Base-by-base conservation (phyloP, 83 land plant species). In the Isoetes engelmannii region DNA sequence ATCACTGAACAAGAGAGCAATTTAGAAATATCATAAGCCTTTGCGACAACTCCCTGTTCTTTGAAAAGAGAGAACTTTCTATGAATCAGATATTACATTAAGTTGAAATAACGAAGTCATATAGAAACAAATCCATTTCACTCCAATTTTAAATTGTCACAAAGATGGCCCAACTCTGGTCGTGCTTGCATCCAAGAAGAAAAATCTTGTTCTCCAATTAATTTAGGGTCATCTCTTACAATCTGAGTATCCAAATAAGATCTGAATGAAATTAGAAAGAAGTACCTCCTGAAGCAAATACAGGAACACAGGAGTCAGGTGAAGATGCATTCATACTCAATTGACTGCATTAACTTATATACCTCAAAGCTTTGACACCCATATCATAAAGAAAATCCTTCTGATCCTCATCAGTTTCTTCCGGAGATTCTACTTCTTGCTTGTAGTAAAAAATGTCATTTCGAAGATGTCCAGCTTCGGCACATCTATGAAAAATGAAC, bases 321-420 rank as follows among this genome's bases (percentile, higher is more conserved):
- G 12, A 70, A 21, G 46, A 47, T 12, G 4, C 7, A 6, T 69
- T 15, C 10, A 5, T 41, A 45, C 41, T 18, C 13, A 61, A 12
- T 28, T 45, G 8, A 18, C 7, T 18, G 17, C 7, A 5, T 13
- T 37, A 19, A 49, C 41, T 20, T 46, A 21, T 47, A 8, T 44
- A 93, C 98, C 98, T 93, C 68, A 93, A 72, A 65, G 96, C 98
- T 69, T 93, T 93, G 28, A 87, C 74, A 37, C 90, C 96, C 92
- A 90, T 87, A 74, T 93, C 98, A 72, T 75, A 68, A 66, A 82
- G 76, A 66, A 77, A 77, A 12, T 78, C 77, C 50, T 62, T 69
- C 5, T 60, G 75, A 19, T 93, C 92, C 47, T 87, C 96, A 71
- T 84, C 82, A 19, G 12, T 72, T 53, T 48, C 65, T 20, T 69